phyloP scores from a whole-genome alignment of 2,329 filamentous ascomycete genomes.

The Sclerotinia glacialis region DNA sequence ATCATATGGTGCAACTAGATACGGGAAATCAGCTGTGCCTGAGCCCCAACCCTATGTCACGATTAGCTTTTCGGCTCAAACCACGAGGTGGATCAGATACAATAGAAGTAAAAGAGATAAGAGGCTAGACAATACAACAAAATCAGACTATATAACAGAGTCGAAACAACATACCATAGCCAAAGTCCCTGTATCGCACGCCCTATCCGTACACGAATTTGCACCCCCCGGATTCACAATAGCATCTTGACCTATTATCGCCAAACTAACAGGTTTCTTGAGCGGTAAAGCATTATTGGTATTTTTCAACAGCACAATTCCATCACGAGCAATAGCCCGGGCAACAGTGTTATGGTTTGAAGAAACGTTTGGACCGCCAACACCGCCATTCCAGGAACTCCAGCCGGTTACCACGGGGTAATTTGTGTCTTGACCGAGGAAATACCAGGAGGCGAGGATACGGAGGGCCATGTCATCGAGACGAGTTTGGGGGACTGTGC shows the following conservation, averaged over 20 bases:
- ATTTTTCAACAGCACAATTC: constrained; percentile 69
- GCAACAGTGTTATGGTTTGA: constrained; percentile 63
- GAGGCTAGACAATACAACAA: no score
- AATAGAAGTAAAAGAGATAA: no score
- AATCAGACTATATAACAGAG: not conserved
- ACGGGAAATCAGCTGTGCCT: constrained; percentile 36
- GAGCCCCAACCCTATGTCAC: constrained; percentile 18
- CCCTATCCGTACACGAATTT: constrained; percentile 61
- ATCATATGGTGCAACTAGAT: constrained; percentile 48
- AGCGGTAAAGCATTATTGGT: constrained; percentile 55
- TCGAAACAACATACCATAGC: constrained; percentile 52
- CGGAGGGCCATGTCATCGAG: constrained; percentile 66
- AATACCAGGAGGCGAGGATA: constrained; percentile 62
- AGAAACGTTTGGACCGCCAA: constrained; percentile 47
- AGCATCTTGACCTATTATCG: constrained; percentile 62
- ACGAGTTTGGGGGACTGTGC: constrained; percentile 55
- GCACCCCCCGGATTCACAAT: constrained; percentile 58
- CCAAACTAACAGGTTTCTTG: constrained; percentile 51
- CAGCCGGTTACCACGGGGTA: constrained; percentile 54
- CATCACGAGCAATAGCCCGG: constrained; percentile 51
- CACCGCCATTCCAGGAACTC: constrained; percentile 40
- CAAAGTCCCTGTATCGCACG: constrained; percentile 60
- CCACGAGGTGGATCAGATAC: no score
- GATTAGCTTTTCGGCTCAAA: not conserved
- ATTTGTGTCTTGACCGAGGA: constrained; percentile 48